These are phyloP conservation scores for baker's yeast (Saccharomyces cerevisiae) DNA, from an alignment of 805 yeast species.

Conservation along the genomic window DNA sequence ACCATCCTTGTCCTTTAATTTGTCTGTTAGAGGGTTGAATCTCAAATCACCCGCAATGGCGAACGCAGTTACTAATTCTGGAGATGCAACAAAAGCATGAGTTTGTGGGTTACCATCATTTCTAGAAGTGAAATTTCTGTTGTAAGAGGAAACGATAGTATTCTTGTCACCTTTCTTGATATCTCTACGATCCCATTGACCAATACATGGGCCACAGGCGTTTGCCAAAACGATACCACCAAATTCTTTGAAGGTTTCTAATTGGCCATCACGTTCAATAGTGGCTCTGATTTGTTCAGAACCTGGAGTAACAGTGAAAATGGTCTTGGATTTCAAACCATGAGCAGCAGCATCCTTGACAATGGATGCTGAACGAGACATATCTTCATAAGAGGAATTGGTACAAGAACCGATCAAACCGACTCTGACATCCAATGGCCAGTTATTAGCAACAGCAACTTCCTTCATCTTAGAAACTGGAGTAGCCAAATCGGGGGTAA, in stretches of 20 bases:
- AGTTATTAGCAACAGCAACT: conserved; percentile 65
- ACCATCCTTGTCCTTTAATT: conserved; percentile 81
- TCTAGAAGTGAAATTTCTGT: conserved; percentile 97
- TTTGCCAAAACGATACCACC: conserved; percentile 93
- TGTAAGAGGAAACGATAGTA: conserved; percentile 94
- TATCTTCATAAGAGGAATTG: conserved; percentile 95
- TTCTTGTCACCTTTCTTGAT: conserved; percentile 88
- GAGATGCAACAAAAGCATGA: conserved; percentile 94
- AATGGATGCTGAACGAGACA: conserved; percentile 90
- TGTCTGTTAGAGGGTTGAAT: conserved; percentile 91
- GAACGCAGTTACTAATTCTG: conserved; percentile 91
- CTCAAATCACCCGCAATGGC: conserved; percentile 94
- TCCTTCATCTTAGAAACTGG: conserved; percentile 63
- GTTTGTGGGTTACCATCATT: conserved; percentile 97
- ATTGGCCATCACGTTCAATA: conserved; percentile 87
- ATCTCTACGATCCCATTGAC: conserved; percentile 96
- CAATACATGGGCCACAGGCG: conserved; percentile 99
- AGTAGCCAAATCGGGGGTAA: conserved; percentile 95
- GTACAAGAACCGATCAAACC: conserved; percentile 98
- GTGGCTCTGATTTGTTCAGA: conserved; percentile 98
- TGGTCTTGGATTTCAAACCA: conserved; percentile 84
- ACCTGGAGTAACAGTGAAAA: conserved; percentile 95
- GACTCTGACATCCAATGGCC: conserved; percentile 84
- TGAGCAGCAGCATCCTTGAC: conserved; percentile 78
- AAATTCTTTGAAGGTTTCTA: conserved; percentile 67